phyloP scores from a whole-genome alignment of 2,329 filamentous ascomycete genomes.

The Orbilia brochopaga region DNA sequence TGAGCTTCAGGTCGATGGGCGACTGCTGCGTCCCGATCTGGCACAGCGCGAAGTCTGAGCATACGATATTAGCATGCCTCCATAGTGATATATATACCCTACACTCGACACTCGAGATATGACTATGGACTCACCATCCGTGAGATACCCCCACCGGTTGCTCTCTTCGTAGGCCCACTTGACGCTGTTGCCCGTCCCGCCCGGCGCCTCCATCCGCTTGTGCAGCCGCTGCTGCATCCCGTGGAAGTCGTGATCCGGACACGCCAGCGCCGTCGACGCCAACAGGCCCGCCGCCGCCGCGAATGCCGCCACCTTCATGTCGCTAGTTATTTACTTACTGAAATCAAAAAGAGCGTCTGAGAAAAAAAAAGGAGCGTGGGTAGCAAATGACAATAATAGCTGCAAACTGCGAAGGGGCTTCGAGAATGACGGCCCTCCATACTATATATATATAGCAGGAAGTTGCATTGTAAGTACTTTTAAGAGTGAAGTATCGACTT shows the following conservation, averaged over 20 bases:
- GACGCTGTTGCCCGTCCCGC: constrained; percentile 14
- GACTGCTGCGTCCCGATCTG: constrained; percentile 63
- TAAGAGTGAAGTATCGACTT: no score
- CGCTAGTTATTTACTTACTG: not conserved
- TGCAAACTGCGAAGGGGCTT: no score
- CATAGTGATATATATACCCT: constrained; percentile 10
- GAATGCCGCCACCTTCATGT: constrained; percentile 18
- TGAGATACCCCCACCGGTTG: constrained; percentile 59
- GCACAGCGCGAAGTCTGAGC: constrained; percentile 60
- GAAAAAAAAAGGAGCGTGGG: not conserved
- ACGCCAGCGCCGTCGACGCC: constrained; percentile 50
- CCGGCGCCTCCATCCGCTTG: constrained; percentile 31
- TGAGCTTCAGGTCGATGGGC: constrained; percentile 60
- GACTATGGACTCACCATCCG: constrained; percentile 55
- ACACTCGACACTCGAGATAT: no score
- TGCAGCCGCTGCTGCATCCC: constrained; percentile 11
- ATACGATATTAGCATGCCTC: constrained; percentile 6
- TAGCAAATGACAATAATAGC: no score
- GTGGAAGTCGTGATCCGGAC: constrained; percentile 52
- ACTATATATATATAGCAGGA: not conserved
- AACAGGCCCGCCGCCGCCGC: constrained; percentile 19
- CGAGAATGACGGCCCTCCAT: no score
- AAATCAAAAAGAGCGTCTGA: not conserved
- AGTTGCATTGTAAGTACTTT: no score
- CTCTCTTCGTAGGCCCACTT: constrained; percentile 58